Conservation (phyloP, 1,139 yeast genomes). For the Suhomyces bribrorum region DNA sequence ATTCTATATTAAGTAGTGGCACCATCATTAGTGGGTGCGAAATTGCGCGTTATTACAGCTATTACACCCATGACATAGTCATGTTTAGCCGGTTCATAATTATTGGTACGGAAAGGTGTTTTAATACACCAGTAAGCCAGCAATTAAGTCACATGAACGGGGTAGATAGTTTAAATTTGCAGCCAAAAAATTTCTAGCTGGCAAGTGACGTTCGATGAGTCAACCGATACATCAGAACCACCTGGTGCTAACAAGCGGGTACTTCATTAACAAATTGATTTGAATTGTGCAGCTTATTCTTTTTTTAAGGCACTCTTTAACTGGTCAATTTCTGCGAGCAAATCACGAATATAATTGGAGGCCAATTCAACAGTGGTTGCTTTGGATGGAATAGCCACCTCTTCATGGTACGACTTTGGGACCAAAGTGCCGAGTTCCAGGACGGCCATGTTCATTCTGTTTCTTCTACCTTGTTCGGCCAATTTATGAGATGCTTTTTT, state of each 20-base stretch:
- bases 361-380: conserved; percentile 96
- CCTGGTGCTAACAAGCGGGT: too few species aligned
- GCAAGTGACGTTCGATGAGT: too few species aligned
- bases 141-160: too few species aligned
- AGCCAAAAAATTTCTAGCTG: too few species aligned
- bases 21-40: background rate
- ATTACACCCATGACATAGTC: background rate
- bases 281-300: too few species aligned
- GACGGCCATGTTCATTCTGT: conserved; percentile 85
- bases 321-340: conserved; percentile 45
- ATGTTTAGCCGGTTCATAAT: too few species aligned
- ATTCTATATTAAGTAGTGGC: background rate
- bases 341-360: conserved; percentile 60
- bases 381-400: conserved; percentile 70
- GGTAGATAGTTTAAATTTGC: too few species aligned
- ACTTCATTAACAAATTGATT: too few species aligned
- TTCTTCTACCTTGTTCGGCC: conserved; percentile 95
- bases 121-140: too few species aligned
- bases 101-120: too few species aligned
- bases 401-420: conserved; percentile 62
- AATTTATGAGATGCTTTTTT: conserved; percentile 84
- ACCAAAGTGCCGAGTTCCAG: conserved; percentile 69
- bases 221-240: too few species aligned
- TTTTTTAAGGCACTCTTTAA: conserved; percentile 2
- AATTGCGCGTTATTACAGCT: too few species aligned